phyloP scores from a whole-genome alignment of 306 rosid genomes.

The Prunus armeniaca region DNA sequence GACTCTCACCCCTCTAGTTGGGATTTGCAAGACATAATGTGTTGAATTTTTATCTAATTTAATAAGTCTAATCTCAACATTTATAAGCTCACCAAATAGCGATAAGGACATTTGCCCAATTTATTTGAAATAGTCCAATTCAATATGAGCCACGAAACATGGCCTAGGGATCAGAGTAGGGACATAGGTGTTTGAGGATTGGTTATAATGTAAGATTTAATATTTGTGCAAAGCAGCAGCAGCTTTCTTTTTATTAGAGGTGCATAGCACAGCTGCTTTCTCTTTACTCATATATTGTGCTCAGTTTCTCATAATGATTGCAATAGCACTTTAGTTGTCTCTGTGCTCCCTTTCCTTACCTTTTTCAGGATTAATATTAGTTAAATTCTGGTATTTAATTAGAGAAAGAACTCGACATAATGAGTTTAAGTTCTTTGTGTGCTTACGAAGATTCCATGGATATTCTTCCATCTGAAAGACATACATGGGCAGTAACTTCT shows the following conservation, averaged over 20 bases:
- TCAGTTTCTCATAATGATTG: neutral
- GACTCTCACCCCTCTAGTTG: too few relatives aligned
- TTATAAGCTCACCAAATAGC: too few relatives aligned
- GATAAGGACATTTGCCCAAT: too few relatives aligned
- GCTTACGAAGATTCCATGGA: constrained; percentile 4
- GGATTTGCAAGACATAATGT: too few relatives aligned
- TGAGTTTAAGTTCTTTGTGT: constrained; percentile 4
- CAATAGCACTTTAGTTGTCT: neutral
- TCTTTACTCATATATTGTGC: neutral
- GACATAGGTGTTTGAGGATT: neutral
- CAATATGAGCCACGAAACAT: too few relatives aligned
- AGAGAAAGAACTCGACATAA: neutral
- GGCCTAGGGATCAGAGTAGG: too few relatives aligned
- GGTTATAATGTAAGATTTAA: neutral
- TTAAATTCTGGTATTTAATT: neutral
- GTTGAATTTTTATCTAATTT: too few relatives aligned
- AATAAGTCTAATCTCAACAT: too few relatives aligned
- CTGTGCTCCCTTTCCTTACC: neutral
- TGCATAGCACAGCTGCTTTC: neutral
- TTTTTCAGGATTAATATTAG: neutral
- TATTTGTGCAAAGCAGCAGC: too few relatives aligned
- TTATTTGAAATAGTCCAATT: too few relatives aligned
- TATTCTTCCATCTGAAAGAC: neutral
- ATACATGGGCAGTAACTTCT: too few relatives aligned
- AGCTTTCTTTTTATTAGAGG: neutral